Evolutionary conservation across 2,329 filamentous ascomycete species (phyloP).

Genomic region (Kalmusia sp.): DNA sequence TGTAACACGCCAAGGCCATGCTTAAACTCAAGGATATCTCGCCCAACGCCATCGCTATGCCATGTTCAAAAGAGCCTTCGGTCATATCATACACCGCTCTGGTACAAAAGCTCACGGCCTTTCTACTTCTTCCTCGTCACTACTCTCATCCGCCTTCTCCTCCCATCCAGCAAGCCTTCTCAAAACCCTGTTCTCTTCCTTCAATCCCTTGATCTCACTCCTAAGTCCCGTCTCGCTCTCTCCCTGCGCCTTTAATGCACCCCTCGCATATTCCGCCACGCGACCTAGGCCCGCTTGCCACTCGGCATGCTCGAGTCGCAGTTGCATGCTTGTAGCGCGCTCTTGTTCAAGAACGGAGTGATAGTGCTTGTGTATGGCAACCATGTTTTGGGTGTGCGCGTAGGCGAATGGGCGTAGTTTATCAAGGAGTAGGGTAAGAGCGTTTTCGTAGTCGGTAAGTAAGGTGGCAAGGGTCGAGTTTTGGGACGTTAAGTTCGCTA

Average conservation of each 20-base stretch:
- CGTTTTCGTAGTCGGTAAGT: conserved; percentile 52
- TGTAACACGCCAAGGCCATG: neutral
- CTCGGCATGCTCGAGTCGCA: conserved; percentile 56
- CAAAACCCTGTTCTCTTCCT: conserved; percentile 57
- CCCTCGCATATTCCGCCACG: conserved; percentile 51
- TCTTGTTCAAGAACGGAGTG: conserved; percentile 52
- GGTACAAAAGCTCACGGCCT: conserved; percentile 3
- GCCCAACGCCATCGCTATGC: conserved; percentile 22
- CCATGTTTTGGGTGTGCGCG: conserved; percentile 51
- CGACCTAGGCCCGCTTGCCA: conserved; percentile 56
- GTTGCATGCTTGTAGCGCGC: conserved; percentile 52
- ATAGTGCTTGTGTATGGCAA: conserved; percentile 58
- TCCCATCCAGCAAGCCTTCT: conserved; percentile 56
- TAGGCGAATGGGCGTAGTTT: conserved; percentile 46
- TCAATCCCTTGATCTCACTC: conserved; percentile 50
- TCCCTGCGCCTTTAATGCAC: conserved; percentile 47
- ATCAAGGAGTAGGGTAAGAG: conserved; percentile 46
- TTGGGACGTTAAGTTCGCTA: conserved; percentile 32
- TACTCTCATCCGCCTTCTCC: conserved; percentile 46
- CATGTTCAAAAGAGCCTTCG: conserved; percentile 3
- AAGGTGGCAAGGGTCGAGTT: conserved; percentile 37
- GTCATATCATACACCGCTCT: neutral
- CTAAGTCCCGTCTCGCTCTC: conserved; percentile 47
- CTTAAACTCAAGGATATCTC: conserved; percentile 11
- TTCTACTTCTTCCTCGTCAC: conserved; percentile 47